Evolutionary conservation across 2,329 filamentous ascomycete species (phyloP).

Genomic region (Epichloe coenophiala): DNA sequence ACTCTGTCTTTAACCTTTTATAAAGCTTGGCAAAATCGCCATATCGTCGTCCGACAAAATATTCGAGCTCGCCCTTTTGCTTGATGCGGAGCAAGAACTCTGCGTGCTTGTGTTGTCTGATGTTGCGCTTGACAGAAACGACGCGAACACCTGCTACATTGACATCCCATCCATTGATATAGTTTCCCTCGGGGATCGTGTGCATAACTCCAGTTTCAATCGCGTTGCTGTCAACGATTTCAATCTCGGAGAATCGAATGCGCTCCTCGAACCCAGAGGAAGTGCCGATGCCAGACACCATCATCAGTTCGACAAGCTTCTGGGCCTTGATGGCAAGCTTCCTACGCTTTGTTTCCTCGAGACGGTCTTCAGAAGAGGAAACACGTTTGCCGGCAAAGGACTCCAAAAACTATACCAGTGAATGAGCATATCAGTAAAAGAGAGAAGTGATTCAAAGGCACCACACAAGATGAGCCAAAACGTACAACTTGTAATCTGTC

Average conservation of each 20-base stretch:
- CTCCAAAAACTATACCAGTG: constrained; percentile 61
- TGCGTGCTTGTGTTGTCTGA: constrained; percentile 83
- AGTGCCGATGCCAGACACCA: constrained; percentile 93
- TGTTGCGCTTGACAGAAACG: constrained; percentile 67
- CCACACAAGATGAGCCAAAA: constrained; percentile 13
- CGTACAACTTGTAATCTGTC: constrained; percentile 87
- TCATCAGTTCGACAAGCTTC: constrained; percentile 97
- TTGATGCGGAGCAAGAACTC: constrained; percentile 87
- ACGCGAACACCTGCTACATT: constrained; percentile 85
- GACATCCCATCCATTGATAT: constrained; percentile 91
- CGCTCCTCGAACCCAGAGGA: constrained; percentile 95
- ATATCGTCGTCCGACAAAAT: constrained; percentile 74
- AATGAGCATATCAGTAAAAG: not conserved
- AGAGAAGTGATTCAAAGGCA: not conserved
- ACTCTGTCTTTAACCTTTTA: constrained; percentile 65
- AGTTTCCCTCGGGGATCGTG: constrained; percentile 74
- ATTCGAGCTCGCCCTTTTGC: constrained; percentile 55
- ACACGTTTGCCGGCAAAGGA: constrained; percentile 96
- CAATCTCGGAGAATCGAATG: constrained; percentile 91
- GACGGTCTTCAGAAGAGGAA: constrained; percentile 85
- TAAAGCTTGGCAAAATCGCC: constrained; percentile 76
- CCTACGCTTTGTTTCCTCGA: constrained; percentile 89
- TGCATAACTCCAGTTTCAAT: constrained; percentile 82
- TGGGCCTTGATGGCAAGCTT: constrained; percentile 88
- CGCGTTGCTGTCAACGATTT: constrained; percentile 85